Base-by-base conservation (phyloP, 768 basidiomycete genomes). In the Calocera viscosa region DNA sequence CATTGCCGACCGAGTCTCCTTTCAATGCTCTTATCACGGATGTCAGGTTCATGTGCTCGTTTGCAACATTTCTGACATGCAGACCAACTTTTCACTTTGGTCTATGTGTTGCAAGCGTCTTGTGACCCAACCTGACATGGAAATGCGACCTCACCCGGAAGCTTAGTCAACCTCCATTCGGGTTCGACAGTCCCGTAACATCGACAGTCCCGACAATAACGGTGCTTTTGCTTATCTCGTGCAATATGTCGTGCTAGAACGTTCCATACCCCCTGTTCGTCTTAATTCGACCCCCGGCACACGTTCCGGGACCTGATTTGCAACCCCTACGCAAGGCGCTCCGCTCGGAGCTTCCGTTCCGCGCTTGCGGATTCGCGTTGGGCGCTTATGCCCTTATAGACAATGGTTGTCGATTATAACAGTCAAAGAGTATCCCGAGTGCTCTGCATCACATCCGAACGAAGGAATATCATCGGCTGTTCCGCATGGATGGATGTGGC, bases 161-260 rank as follows among this genome's bases (percentile, higher is more conserved):
- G 19, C 43, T 47, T 17, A 47, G 24, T 19, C 24, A 17, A 47
- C 35, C 35, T 38, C 35, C 35, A 38, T 38, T 38, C 35, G 35
- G 35, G 24, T 47, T 24, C 43, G 5, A 47, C 43, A 47, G 19
- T 47, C 19, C 43, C 43, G 43, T 47, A 3, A 47, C 43, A 47
- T 47, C 43, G 19, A 19, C 43, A 8, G 43, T 47, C 43, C 43
- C 5, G 43, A 47, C 43, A 47, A 40, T 40, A 47, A 47, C 24
- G 43, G 10, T 19, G 19, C 11, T 47, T 19, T 5, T 38, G 35
- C 43, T 47, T 47, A 47, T 47, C 43, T 47, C 24, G 3, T 47
- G 43, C 43, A 47, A 47, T 47, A 47, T 47, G 43, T 47, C 43
- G 43, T 47, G 43, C 43, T 47, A 47, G 43, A 47, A 47, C 43